Conservation (phyloP, 306 rosid species). For the Prosopis cineraria region DNA sequence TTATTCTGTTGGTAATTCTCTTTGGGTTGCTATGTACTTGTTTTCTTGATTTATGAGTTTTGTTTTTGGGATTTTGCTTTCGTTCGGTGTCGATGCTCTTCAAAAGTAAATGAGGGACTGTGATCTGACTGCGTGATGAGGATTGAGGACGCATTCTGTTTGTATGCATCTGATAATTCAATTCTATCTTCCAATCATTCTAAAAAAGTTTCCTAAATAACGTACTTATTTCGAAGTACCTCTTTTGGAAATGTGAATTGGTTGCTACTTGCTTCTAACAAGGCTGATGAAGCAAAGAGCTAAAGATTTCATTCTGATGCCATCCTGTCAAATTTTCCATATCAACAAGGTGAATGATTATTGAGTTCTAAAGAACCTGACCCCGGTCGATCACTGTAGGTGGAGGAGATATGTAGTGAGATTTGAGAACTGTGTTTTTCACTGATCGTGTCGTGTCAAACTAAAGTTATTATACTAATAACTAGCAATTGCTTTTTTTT, state of each 20-base stretch:
- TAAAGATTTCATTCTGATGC: constrained; percentile 24
- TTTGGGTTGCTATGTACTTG: background rate
- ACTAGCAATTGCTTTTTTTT: no score
- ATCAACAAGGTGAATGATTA: constrained; percentile 9
- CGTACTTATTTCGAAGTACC: constrained; percentile 25
- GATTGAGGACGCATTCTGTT: constrained; percentile 7
- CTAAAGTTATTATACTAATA: background rate
- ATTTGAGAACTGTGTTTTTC: constrained; percentile 11
- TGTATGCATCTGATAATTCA: background rate
- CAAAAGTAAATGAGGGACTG: background rate
- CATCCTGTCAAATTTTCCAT: constrained; percentile 22
- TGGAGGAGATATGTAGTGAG: background rate
- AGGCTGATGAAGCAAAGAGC: constrained; percentile 34
- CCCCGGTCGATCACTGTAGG: background rate
- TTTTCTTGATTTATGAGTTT: background rate
- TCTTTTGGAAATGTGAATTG: constrained; percentile 31
- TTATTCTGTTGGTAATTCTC: background rate
- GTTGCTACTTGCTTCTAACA: constrained; percentile 25
- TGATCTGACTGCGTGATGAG: constrained; percentile 20
- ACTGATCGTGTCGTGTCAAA: no score
- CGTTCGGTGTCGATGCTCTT: background rate
- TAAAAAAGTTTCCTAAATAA: background rate
- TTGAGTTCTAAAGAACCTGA: background rate
- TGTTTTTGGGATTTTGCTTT: background rate
- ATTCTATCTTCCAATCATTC: background rate